phyloP scores from a whole-genome alignment of 2,329 filamentous ascomycete species.

The Colletotrichum acutatum region DNA sequence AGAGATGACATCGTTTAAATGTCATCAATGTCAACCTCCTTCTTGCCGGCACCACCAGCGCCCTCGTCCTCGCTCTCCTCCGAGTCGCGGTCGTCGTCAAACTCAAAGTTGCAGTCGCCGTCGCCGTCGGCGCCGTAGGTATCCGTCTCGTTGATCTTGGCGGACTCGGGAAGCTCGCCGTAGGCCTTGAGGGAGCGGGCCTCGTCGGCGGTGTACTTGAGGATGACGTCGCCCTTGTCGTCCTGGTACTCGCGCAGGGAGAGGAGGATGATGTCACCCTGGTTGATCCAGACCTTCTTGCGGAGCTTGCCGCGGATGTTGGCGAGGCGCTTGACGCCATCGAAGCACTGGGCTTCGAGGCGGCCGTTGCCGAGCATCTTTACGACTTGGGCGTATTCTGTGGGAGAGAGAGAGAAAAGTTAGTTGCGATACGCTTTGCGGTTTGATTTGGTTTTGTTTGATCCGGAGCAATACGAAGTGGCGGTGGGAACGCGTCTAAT shows the following conservation, averaged over 20 bases:
- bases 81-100: constrained; percentile 87
- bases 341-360: constrained; percentile 93
- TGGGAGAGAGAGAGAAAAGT: background rate
- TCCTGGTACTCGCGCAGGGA: constrained; percentile 93
- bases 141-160: constrained; percentile 99
- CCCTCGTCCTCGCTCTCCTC: constrained; percentile 64
- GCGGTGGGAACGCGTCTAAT: background rate
- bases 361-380: constrained; percentile 98
- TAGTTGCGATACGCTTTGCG: background rate
- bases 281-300: constrained; percentile 99
- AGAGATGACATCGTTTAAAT: constrained; percentile 68
- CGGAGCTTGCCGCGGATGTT: constrained; percentile 87
- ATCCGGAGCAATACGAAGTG: background rate
- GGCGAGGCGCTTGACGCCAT: constrained; percentile 84
- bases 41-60: constrained; percentile 67
- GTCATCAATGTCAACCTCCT: constrained; percentile 95
- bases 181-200: constrained; percentile 95
- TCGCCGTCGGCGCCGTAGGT: constrained; percentile 92
- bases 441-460: background rate
- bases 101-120: constrained; percentile 97
- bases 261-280: constrained; percentile 92
- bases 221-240: constrained; percentile 95
- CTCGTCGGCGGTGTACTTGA: constrained; percentile 97
- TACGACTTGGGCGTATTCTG: constrained; percentile 90
- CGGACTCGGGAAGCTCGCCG: constrained; percentile 94